These are phyloP conservation scores for Dipteronia dyeriana DNA, from an alignment of 345 rosid genomes.

Conservation along the genomic window DNA sequence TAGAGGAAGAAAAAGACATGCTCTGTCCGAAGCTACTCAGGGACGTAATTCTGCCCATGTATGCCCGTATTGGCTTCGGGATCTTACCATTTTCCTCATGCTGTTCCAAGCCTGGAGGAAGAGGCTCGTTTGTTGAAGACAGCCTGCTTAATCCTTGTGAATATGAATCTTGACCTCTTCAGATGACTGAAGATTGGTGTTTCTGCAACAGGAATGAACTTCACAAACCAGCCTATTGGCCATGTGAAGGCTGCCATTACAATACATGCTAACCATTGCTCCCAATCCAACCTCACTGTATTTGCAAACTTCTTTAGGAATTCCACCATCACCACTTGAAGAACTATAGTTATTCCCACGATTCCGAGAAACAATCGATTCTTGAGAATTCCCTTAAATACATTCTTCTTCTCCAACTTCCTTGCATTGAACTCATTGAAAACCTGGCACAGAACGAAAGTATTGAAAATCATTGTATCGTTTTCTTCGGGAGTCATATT, in stretches of 20 bases:
- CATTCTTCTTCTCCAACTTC: constrained; percentile 68
- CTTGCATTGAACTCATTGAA: constrained; percentile 72
- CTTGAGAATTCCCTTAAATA: constrained; percentile 57
- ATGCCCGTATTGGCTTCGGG: neutral
- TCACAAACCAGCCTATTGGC: constrained; percentile 63
- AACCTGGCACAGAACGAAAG: constrained; percentile 63
- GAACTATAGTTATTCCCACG: constrained; percentile 56
- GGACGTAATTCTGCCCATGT: neutral
- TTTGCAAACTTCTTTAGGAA: constrained; percentile 60
- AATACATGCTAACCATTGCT: constrained; percentile 59
- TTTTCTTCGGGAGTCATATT: constrained; percentile 42
- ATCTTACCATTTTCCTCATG: neutral
- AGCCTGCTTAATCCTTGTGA: constrained; percentile 24
- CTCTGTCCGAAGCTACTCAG: neutral
- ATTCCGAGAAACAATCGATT: constrained; percentile 58
- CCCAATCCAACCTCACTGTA: constrained; percentile 48
- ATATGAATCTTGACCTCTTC: constrained; percentile 27
- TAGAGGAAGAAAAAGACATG: neutral
- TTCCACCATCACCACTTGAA: constrained; percentile 70
- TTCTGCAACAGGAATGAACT: constrained; percentile 56
- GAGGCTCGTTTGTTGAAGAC: constrained; percentile 17
- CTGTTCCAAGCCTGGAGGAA: constrained; percentile 22
- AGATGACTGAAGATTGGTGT: constrained; percentile 46
- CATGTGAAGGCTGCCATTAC: constrained; percentile 53
- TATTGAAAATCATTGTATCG: constrained; percentile 61